Conservation (phyloP, 768 basidiomycete genomes). For the Phylloporus sp. region DNA sequence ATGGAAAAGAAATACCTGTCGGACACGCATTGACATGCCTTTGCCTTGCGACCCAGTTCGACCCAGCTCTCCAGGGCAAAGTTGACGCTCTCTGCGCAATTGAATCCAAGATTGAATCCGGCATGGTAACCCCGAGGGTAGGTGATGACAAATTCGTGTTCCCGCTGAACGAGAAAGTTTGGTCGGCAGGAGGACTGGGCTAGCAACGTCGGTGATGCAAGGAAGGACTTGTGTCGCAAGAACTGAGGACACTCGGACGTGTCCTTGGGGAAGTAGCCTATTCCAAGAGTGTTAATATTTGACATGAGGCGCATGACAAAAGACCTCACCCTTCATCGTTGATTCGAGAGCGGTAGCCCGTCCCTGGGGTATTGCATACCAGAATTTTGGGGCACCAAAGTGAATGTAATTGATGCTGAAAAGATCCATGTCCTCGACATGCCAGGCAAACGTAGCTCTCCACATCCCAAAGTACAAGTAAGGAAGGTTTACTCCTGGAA, state of each 20-base stretch:
- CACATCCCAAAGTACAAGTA: slow-evolving; percentile 99
- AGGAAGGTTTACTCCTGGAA: slow-evolving; percentile 95
- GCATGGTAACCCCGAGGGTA: slow-evolving; percentile 95
- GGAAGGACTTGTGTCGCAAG: slow-evolving; percentile 92
- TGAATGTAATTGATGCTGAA: slow-evolving; percentile 99
- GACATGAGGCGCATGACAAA: background rate
- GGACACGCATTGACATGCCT: slow-evolving; percentile 65
- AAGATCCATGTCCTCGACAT: slow-evolving; percentile 99
- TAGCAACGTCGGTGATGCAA: slow-evolving; percentile 82
- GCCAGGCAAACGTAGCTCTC: slow-evolving; percentile 98
- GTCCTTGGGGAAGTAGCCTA: slow-evolving; percentile 88
- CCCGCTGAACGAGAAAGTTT: slow-evolving; percentile 85
- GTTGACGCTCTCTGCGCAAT: slow-evolving; percentile 96
- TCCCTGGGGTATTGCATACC: slow-evolving; percentile 94
- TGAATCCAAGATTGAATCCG: slow-evolving; percentile 93
- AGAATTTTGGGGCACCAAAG: slow-evolving; percentile 94
- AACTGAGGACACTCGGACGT: slow-evolving; percentile 86
- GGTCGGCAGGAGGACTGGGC: slow-evolving; percentile 75
- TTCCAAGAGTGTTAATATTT: background rate
- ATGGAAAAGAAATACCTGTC: slow-evolving; percentile 51
- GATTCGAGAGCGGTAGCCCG: slow-evolving; percentile 79
- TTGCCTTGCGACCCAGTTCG: slow-evolving; percentile 78
- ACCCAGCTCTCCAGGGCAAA: slow-evolving; percentile 95
- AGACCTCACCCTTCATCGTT: slow-evolving; percentile 71
- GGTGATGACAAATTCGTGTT: slow-evolving; percentile 95